Evolutionary conservation across 306 rosid species (phyloP).

Genomic region (Alnus rubra): DNA sequence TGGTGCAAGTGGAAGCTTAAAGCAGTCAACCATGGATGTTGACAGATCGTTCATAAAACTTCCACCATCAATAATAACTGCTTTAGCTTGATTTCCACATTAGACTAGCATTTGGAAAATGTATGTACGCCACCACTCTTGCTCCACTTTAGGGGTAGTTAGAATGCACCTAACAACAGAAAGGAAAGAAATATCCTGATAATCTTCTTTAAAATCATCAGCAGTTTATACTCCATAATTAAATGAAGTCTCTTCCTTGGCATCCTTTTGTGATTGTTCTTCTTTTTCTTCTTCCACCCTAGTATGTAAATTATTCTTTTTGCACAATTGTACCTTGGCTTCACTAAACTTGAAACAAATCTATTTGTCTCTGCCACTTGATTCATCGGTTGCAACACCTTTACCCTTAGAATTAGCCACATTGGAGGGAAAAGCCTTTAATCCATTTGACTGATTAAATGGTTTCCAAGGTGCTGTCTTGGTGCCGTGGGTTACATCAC

Average conservation of each 20-base stretch:
- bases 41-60: not conserved
- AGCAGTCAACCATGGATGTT: too few relatives aligned
- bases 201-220: not conserved
- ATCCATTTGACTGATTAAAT: too few relatives aligned
- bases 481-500: too few relatives aligned
- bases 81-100: not conserved
- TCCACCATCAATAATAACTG: not conserved
- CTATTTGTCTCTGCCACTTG: too few relatives aligned
- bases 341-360: too few relatives aligned
- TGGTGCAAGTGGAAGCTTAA: not conserved
- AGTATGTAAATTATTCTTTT: too few relatives aligned
- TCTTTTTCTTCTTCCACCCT: not conserved
- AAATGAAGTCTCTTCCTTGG: not conserved
- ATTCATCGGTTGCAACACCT: too few relatives aligned
- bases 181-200: not conserved
- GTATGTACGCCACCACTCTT: not conserved
- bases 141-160: not conserved
- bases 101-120: too few relatives aligned
- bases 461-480: too few relatives aligned
- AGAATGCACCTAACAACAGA: not conserved
- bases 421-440: too few relatives aligned
- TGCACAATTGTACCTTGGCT: not conserved
- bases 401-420: too few relatives aligned
- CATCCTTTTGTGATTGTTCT: not conserved
- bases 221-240: not conserved